Base-by-base conservation (phyloP, 805 yeast genomes). In the Maudiozyma pseudohumilis region DNA sequence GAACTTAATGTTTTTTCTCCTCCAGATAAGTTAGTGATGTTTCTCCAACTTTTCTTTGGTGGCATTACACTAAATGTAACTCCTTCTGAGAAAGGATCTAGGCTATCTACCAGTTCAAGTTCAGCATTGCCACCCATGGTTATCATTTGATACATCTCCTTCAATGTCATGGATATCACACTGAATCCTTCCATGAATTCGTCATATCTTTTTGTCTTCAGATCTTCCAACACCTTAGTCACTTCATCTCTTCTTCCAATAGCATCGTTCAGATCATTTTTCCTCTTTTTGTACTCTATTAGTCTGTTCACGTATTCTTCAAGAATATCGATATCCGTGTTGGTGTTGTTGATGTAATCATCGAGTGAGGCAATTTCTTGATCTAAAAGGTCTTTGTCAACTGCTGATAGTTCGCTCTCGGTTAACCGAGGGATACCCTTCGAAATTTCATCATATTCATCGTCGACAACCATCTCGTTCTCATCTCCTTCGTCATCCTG, bases 51-150 rank as follows among this genome's bases (percentile, higher is more conserved):
- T 59, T 92, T 92, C 64, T 87, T 89, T 0, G 99, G 99, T 2
- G 99, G 99, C 98, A 92, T 92, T 5, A 92, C 98, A 59, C 95
- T 83, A 60, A 92, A 92, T 29, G 88, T 65, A 27, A 92, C 88
- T 23, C 99, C 99, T 62, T 92, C 98, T 1, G 95, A 77, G 53
- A 92, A 92, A n/a, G 98, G 98, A 61, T 92, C 97, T 55, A 89
- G 70, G 43, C 94, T 81, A 55, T 92, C 98, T 15, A 87, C 96
- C 32, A 89, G 69, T 58, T 92, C 99, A 25, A 92, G 68, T 58
- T 92, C 98, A 0, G 99, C 99, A 64, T 89, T 92, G 24, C 99
- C 99, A 20, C 98, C 98, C 94, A 89, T 87, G 1, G 98, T 92
- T 43, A 92, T 92, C 94, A 92, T 84, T 54, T 88, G 94, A 53